Conservation (phyloP, 768 basidiomycete genomes). For the Suillus clintonianus region DNA sequence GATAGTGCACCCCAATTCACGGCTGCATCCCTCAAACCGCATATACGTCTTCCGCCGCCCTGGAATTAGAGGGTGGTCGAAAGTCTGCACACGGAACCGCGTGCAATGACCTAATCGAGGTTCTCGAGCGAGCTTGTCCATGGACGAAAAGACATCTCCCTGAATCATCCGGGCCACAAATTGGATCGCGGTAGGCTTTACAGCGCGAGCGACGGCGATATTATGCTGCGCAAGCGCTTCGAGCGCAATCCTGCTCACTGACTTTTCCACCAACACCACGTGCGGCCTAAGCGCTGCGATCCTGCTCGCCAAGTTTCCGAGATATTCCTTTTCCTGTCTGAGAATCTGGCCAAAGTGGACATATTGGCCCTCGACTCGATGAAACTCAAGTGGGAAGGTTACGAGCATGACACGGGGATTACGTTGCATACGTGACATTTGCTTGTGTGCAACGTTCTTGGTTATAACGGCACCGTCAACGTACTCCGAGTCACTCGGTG, state of each 20-base stretch:
- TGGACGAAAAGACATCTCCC: conserved; percentile 92
- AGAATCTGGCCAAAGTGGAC: conserved; percentile 90
- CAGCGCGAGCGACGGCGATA: conserved; percentile 87
- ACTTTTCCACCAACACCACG: conserved; percentile 87
- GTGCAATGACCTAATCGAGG: conserved; percentile 88
- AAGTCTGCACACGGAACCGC: conserved; percentile 87
- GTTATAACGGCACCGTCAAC: conserved; percentile 97
- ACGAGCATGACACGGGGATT: conserved; percentile 96
- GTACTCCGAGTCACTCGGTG: conserved; percentile 92
- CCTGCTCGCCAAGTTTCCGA: conserved; percentile 82
- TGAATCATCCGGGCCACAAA: conserved; percentile 94
- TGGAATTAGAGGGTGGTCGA: conserved; percentile 93
- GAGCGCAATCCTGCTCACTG: conserved; percentile 87
- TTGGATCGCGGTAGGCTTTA: conserved; percentile 85
- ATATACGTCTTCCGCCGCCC: conserved; percentile 93
- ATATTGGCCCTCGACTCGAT: conserved; percentile 89
- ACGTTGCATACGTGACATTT: conserved; percentile 79
- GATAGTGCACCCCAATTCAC: conserved; percentile 93
- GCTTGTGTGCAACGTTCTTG: conserved; percentile 96
- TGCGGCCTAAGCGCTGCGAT: conserved; percentile 93
- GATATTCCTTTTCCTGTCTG: conserved; percentile 91
- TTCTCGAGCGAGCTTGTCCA: conserved; percentile 90
- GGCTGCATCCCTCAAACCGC: conserved; percentile 95
- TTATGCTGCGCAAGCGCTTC: conserved; percentile 83
- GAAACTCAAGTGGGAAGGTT: conserved; percentile 93